phyloP scores from a whole-genome alignment of 495 filamentous ascomycete species.

The Terfezia boudieri region DNA sequence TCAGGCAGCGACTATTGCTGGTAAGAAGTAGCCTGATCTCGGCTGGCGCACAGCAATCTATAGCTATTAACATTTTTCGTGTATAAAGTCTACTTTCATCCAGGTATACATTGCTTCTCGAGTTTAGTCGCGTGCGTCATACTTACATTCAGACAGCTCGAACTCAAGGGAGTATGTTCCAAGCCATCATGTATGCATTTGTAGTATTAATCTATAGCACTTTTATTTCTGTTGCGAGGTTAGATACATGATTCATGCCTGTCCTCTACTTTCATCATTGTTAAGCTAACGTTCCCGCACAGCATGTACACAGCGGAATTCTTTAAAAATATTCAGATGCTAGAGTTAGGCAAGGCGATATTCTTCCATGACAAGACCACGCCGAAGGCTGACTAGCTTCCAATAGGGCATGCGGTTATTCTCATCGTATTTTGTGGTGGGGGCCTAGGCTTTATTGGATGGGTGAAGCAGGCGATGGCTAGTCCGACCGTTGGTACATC shows the following conservation, averaged over 20 bases:
- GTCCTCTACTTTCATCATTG: too few relatives aligned
- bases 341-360: constrained; percentile 25
- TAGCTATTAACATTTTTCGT: background rate
- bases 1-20: constrained; percentile 15
- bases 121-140: background rate
- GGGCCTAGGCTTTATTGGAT: constrained; percentile 74
- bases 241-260: background rate
- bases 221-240: constrained; percentile 40
- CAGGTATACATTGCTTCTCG: constrained; percentile 19
- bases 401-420: constrained; percentile 49
- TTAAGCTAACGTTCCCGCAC: constrained; percentile 14
- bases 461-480: constrained; percentile 70
- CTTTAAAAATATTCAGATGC: constrained; percentile 40
- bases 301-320: constrained; percentile 73
- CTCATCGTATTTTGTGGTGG: constrained; percentile 73
- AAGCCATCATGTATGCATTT: constrained; percentile 64
- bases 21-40: background rate
- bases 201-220: constrained; percentile 66
- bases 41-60: too few relatives aligned
- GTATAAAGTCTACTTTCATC: constrained; percentile 77
- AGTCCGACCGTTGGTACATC: constrained; percentile 80
- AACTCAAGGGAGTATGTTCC: constrained; percentile 71
- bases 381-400: too few relatives aligned
- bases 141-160: constrained; percentile 27
- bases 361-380: too few relatives aligned